phyloP scores from a whole-genome alignment of 768 basidiomycete genomes.

The Termitomyces sp. region DNA sequence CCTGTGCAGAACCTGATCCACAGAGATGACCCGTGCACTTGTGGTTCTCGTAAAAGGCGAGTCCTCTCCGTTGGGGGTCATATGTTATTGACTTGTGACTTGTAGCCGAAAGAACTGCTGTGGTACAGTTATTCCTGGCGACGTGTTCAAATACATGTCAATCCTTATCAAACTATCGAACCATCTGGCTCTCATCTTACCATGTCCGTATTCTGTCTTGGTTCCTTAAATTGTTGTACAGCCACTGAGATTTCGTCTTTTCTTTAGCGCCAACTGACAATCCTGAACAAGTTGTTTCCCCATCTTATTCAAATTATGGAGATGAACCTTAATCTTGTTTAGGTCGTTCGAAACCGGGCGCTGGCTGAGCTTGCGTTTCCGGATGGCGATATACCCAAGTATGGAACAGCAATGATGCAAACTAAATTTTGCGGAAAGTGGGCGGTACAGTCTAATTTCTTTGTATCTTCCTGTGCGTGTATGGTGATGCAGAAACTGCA shows the following conservation, averaged over 20 bases:
- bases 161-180: conserved; percentile 88
- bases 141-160: conserved; percentile 75
- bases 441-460: conserved; percentile 47
- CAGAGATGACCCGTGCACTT: conserved; percentile 71
- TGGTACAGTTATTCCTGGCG: conserved; percentile 47
- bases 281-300: conserved; percentile 53
- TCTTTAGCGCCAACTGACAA: conserved; percentile 62
- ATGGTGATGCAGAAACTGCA: background rate
- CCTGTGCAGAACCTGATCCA: conserved; percentile 69
- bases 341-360: conserved; percentile 49
- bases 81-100: conserved; percentile 5
- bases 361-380: conserved; percentile 64
- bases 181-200: conserved; percentile 83
- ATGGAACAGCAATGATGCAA: conserved; percentile 58
- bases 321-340: background rate
- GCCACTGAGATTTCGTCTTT: conserved; percentile 2
- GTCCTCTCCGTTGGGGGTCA: conserved; percentile 15
- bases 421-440: conserved; percentile 82
- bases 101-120: conserved; percentile 42
- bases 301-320: background rate
- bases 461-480: background rate
- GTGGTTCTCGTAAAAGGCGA: conserved; percentile 59
- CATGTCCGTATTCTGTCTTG: conserved; percentile 42
- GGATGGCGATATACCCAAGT: conserved; percentile 50
- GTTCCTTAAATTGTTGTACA: background rate